Base-by-base conservation (phyloP, 352 stramenopile genomes). In the Pythium angustatum region DNA sequence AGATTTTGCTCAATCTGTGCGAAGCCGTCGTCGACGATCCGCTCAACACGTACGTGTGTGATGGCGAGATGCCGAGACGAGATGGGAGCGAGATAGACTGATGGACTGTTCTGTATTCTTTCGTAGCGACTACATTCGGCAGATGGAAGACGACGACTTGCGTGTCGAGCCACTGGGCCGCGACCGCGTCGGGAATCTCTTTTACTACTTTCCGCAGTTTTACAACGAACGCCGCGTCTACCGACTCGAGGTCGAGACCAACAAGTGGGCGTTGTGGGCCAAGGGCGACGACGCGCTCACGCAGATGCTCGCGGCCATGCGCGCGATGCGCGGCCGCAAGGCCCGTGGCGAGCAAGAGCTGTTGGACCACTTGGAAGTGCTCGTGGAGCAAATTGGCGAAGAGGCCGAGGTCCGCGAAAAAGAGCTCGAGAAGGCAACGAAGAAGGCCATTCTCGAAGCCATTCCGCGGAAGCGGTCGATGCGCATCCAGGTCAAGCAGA, bases 81-180 rank as follows among this genome's bases (percentile, higher is more conserved):
- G 2, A 12, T 1, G 4, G 12, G 38, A 27, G 41, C 19, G 21
- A 19, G 4, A 48, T 19, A 36, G 19, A 54, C n/a, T 38, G 52
- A 28, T 15, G 7, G 55, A 27, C 38, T 60, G 22, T 40, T 9
- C 5, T 40, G 9, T 68, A 3, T 21, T 49, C 9, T 9, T 36
- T 26, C 45, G 43, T 57, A 93, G 83, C 27, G 83, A 92, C 62
- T 88, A 93, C 66, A 82, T 95, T 63, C 86, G 85, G 8, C 74
- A 91, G 64, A 95, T 95, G 86, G 83, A 95, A 66, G 86, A 95
- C 5, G 86, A 95, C 47, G 86, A 95, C 47, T 69, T 95, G 40
- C 78, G 86, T 21, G 72, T 93, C 9, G 83, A 92, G 52, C 84
- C 86, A 3, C 58, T 95, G 10, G 86, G 86, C 17, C 77, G 80